Conservation (phyloP, 2,329 filamentous ascomycete genomes). For the Sporothrix phasma region DNA sequence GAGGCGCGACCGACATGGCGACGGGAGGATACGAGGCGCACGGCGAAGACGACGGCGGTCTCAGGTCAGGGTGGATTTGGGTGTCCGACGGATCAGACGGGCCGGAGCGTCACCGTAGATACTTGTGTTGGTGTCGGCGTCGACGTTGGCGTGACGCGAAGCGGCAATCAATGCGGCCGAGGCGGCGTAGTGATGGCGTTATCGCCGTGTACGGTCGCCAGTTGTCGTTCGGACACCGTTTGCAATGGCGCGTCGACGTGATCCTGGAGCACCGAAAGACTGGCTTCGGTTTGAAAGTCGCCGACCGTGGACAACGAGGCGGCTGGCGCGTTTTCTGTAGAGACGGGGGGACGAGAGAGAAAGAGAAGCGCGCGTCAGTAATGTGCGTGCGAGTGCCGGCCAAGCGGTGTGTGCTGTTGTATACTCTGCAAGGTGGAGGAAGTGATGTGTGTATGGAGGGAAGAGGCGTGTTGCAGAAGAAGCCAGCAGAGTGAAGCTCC, state of each 20-base stretch:
- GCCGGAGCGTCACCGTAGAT: not conserved
- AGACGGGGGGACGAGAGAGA: not conserved
- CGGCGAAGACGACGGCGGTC: not conserved
- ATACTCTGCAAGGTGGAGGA: not conserved
- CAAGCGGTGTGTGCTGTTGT: not conserved
- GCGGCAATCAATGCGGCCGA: slow-evolving; percentile 1
- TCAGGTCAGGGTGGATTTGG: slow-evolving; percentile 17
- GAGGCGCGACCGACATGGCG: slow-evolving; percentile 9
- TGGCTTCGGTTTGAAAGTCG: slow-evolving; percentile 14
- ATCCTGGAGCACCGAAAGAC: slow-evolving; percentile 14
- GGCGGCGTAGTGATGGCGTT: not conserved
- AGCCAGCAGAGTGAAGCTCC: not conserved
- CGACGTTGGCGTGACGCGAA: not conserved
- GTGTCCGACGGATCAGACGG: slow-evolving; percentile 11
- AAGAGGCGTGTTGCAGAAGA: not conserved
- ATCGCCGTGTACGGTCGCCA: too few species aligned
- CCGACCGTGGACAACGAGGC: not conserved
- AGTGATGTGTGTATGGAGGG: not conserved
- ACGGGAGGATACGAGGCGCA: not conserved
- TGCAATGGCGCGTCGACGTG: slow-evolving; percentile 15
- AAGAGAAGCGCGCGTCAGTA: slow-evolving; percentile 5
- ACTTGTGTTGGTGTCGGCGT: not conserved
- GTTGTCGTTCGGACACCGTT: not conserved
- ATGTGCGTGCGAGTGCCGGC: not conserved
- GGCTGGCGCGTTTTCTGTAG: not conserved